Percentiles rank a stretch among this genome's conserved stretches.
phyloP scores from a whole-genome alignment of 2,329 filamentous ascomycete genomes.

The Ophiostoma ips region DNA sequence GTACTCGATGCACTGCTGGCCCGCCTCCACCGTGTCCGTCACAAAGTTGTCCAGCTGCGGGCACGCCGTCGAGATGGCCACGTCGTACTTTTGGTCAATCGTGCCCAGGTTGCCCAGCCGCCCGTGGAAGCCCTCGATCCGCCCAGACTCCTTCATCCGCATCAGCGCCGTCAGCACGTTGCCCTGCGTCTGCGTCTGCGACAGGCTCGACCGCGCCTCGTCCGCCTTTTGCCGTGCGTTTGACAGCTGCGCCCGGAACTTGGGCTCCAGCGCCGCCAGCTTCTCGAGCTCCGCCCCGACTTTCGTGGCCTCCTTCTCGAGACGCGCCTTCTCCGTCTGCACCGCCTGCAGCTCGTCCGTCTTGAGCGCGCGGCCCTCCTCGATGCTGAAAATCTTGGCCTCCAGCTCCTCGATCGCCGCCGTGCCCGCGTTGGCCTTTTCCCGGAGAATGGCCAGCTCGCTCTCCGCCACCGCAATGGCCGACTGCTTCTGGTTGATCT shows the following conservation, averaged over 20 bases:
- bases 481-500: constrained; percentile 92
- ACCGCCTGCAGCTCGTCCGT: constrained; percentile 60
- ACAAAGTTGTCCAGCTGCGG: constrained; percentile 89
- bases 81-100: constrained; percentile 87
- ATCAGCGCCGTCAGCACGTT: constrained; percentile 86
- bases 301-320: constrained; percentile 62
- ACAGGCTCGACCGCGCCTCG: constrained; percentile 80
- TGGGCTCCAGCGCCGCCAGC: constrained; percentile 63
- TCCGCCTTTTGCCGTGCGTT: constrained; percentile 88
- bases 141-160: constrained; percentile 88
- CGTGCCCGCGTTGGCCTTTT: constrained; percentile 77
- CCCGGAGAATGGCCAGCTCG: constrained; percentile 79
- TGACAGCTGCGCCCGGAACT: constrained; percentile 71
- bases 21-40: constrained; percentile 87
- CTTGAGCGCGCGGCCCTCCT: constrained; percentile 59
- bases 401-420: constrained; percentile 74
- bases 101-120: constrained; percentile 85
- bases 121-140: constrained; percentile 94
- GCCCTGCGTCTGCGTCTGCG: constrained; percentile 80
- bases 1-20: constrained; percentile 96
- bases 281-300: constrained; percentile 60
- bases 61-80: constrained; percentile 96
- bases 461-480: constrained; percentile 89
- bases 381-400: constrained; percentile 59
- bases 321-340: constrained; percentile 53